A percentile compares a stretch with the other conserved stretches of the same genome.
phyloP scores from a whole-genome alignment of 1,284 basidiomycete genomes.

The Boletus calvinii region DNA sequence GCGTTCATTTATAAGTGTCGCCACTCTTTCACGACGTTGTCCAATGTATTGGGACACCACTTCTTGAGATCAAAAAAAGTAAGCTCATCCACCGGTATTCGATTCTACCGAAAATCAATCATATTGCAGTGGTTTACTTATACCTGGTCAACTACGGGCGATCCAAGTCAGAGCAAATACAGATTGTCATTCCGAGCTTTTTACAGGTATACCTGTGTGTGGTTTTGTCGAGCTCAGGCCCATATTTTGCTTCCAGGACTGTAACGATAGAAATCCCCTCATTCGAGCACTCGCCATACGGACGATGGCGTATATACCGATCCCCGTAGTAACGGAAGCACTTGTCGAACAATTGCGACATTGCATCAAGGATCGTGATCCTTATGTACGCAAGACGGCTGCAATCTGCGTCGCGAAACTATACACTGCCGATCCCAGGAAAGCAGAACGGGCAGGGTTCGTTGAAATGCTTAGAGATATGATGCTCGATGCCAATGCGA shows the following conservation, averaged over 20 bases:
- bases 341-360: conserved; percentile 85
- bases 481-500: conserved; percentile 91
- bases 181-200: conserved; percentile 86
- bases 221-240: background rate
- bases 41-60: conserved; percentile 82
- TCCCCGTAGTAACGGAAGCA: conserved; percentile 76
- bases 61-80: conserved; percentile 99
- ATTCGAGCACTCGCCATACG: conserved; percentile 91
- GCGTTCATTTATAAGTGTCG: conserved; percentile 67
- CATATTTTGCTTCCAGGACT: conserved; percentile 59
- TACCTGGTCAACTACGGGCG: conserved; percentile 92
- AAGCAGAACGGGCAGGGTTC: conserved; percentile 83
- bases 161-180: conserved; percentile 84
- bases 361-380: conserved; percentile 85
- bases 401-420: conserved; percentile 93
- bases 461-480: conserved; percentile 85
- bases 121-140: conserved; percentile 79
- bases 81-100: conserved; percentile 29
- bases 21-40: conserved; percentile 88
- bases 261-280: conserved; percentile 87
- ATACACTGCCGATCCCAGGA: conserved; percentile 80
- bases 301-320: conserved; percentile 95
- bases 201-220: conserved; percentile 60
- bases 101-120: conserved; percentile 4
- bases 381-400: conserved; percentile 95